Percentiles rank a stretch among this genome's conserved stretches.
Conservation (phyloP, 257 asterid species). For the Jasminum sambac region DNA sequence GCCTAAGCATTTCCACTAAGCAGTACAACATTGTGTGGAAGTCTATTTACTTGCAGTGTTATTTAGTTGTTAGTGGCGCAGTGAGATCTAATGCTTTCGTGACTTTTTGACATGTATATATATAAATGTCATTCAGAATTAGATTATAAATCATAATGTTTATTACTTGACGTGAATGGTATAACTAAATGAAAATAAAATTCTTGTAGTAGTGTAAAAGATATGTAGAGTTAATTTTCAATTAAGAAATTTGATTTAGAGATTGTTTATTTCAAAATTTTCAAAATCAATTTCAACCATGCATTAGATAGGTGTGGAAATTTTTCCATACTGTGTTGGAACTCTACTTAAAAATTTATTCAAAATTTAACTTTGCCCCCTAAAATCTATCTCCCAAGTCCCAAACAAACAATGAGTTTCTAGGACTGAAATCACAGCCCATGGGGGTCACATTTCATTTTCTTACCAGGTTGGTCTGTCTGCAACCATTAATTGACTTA, state of each 20-base stretch:
- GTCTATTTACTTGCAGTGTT: background rate
- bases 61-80: background rate
- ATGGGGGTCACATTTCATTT: background rate
- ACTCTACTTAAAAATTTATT: too few relatives aligned
- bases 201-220: background rate
- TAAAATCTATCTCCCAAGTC: too few relatives aligned
- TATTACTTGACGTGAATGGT: background rate
- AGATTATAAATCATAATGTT: background rate
- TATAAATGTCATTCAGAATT: too few relatives aligned
- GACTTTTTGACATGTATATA: background rate
- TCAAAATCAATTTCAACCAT: too few relatives aligned
- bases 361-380: too few relatives aligned
- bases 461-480: background rate
- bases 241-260: background rate
- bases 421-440: background rate
- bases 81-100: conserved; percentile 6
- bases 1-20: too few relatives aligned
- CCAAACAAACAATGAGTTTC: too few relatives aligned
- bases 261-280: background rate
- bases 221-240: background rate
- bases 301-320: too few relatives aligned
- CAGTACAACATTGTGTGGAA: background rate
- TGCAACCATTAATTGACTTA: conserved; percentile 1
- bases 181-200: background rate
- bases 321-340: too few relatives aligned